Evolutionary conservation across 2,329 filamentous ascomycete genomes (phyloP).

Genomic region (Aspergillus pseudoviridinutans): DNA sequence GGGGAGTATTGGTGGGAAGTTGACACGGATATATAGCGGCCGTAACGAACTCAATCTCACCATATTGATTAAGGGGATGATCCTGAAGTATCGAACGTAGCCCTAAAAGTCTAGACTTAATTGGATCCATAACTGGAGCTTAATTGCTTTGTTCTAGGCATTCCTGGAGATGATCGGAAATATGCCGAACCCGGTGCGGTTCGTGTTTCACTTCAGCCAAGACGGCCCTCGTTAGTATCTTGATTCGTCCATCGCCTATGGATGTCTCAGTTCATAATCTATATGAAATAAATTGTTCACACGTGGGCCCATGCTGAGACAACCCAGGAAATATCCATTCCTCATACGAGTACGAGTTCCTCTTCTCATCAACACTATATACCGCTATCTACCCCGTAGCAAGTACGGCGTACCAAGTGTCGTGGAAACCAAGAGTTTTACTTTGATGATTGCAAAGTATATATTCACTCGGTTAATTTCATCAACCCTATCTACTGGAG

Average conservation of each 20-base stretch:
- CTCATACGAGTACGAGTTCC: too few relatives aligned
- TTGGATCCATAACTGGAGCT: not conserved
- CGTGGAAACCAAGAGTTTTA: too few relatives aligned
- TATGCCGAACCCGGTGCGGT: not conserved
- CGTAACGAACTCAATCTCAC: not conserved
- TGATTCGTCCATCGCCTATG: not conserved
- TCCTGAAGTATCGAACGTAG: not conserved
- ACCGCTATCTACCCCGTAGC: too few relatives aligned
- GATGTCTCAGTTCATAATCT: not conserved
- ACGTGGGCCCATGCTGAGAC: not conserved
- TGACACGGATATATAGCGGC: not conserved
- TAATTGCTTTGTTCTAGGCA: not conserved
- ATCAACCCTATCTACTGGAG: too few relatives aligned
- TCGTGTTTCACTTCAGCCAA: not conserved
- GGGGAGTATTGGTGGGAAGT: not conserved
- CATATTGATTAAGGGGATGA: not conserved
- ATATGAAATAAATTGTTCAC: not conserved
- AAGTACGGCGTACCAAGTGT: too few relatives aligned
- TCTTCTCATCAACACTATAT: too few relatives aligned
- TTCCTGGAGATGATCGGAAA: not conserved
- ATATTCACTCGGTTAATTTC: too few relatives aligned
- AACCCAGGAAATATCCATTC: not conserved
- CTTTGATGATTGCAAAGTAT: too few relatives aligned
- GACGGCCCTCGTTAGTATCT: not conserved
- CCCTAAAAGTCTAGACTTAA: not conserved